A percentile compares a stretch with the other conserved stretches of the same genome.
Conservation (phyloP, 805 yeast genomes). For the Crinitomyces ghanaensis region DNA sequence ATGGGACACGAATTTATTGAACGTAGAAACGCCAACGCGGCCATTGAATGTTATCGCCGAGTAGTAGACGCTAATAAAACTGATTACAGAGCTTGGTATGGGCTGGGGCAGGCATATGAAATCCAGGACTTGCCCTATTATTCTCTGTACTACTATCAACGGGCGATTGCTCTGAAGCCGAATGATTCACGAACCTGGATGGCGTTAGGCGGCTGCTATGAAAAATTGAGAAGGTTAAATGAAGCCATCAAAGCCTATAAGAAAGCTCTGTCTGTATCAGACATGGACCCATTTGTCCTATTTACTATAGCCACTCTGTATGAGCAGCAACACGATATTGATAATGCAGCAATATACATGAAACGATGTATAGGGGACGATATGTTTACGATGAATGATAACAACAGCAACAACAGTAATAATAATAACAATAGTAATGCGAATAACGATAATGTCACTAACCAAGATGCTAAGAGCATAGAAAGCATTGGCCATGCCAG, state of each 20-base stretch:
- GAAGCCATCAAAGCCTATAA: slow-evolving; percentile 76
- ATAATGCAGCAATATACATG: slow-evolving; percentile 53
- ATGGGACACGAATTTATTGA: slow-evolving; percentile 99
- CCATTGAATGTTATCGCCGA: slow-evolving; percentile 85
- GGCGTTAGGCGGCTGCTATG: slow-evolving; percentile 84
- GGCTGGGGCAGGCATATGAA: slow-evolving; percentile 96
- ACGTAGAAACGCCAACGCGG: slow-evolving; percentile 91
- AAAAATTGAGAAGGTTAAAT: slow-evolving; percentile 53
- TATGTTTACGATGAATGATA: slow-evolving; percentile 50
- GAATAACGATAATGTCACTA: too few species aligned
- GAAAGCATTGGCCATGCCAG: slow-evolving; percentile 73
- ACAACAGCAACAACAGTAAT: too few species aligned
- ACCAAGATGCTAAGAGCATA: too few species aligned
- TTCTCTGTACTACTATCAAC: slow-evolving; percentile 83
- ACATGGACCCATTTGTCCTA: slow-evolving; percentile 42
- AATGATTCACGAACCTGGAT: slow-evolving; percentile 93
- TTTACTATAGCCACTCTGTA: slow-evolving; percentile 60
- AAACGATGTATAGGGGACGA: slow-evolving; percentile 52
- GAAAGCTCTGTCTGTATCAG: slow-evolving; percentile 57
- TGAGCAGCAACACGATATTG: slow-evolving; percentile 41
- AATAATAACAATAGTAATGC: too few species aligned
- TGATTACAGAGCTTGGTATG: slow-evolving; percentile 97
- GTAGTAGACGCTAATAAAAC: slow-evolving; percentile 84
- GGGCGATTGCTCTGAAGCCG: slow-evolving; percentile 81
- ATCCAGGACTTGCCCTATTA: slow-evolving; percentile 90